Conservation (phyloP, 176 grass and related monocot species). For the Musa troglodytarum region DNA sequence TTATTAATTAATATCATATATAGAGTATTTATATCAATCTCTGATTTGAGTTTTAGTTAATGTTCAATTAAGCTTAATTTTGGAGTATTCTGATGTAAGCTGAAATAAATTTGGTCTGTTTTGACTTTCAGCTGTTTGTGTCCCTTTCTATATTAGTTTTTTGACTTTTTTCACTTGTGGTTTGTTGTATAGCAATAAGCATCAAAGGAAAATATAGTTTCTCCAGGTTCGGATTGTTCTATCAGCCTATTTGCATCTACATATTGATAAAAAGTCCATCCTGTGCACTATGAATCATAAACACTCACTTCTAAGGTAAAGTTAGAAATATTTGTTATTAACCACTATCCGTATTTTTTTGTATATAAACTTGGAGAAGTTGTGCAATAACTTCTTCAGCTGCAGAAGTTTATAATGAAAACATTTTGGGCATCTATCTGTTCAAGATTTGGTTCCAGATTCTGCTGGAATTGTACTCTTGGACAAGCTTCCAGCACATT, state of each 20-base stretch:
- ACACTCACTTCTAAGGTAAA: neutral
- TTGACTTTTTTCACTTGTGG: neutral
- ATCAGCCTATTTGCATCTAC: neutral
- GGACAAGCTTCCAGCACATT: neutral
- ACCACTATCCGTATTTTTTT: neutral
- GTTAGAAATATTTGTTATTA: neutral
- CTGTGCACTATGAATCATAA: neutral
- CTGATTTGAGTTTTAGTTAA: no score
- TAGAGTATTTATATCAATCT: no score
- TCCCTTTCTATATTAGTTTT: no score
- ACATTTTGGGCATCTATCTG: neutral
- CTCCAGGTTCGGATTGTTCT: neutral
- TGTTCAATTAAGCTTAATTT: no score
- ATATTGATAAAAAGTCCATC: neutral
- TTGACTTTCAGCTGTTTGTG: no score
- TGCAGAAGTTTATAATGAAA: neutral
- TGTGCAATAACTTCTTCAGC: neutral
- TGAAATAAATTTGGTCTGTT: no score
- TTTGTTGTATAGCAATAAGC: neutral
- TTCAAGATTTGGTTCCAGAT: neutral
- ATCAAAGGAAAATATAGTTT: neutral
- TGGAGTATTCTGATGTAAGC: no score
- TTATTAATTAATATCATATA: neutral
- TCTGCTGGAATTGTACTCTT: neutral
- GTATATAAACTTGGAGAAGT: neutral